These are phyloP conservation scores for Podospora appendiculata DNA, from an alignment of 495 filamentous ascomycete species.

Conservation along the genomic window DNA sequence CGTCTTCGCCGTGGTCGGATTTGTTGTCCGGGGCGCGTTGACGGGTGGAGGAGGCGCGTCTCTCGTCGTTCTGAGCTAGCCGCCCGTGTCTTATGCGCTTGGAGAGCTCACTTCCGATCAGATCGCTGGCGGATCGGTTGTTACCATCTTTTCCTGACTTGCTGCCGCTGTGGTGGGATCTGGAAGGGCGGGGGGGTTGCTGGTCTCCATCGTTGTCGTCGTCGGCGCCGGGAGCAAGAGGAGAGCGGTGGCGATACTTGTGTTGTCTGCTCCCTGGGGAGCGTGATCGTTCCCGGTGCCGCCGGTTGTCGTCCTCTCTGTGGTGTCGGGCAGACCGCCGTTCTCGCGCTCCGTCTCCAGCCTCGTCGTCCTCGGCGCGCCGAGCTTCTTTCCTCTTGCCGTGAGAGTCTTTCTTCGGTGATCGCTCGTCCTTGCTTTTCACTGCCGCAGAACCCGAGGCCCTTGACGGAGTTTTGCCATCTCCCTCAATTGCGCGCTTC, in stretches of 20 bases:
- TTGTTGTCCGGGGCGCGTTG: neutral
- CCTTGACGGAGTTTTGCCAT: neutral
- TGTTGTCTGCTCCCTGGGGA: constrained; percentile 10
- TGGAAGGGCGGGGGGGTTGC: neutral
- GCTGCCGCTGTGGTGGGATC: neutral
- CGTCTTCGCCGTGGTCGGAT: constrained; percentile 5
- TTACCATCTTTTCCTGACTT: constrained; percentile 9
- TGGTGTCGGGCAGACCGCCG: constrained; percentile 2
- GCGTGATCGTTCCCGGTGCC: constrained; percentile 11
- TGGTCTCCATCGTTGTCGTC: constrained; percentile 6
- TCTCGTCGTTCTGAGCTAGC: constrained; percentile 9
- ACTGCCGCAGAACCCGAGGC: neutral
- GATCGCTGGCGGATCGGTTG: neutral
- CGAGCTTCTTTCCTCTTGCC: neutral
- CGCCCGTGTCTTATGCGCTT: constrained; percentile 12
- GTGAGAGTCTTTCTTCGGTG: neutral
- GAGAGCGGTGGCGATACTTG: neutral
- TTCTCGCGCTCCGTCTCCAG: neutral
- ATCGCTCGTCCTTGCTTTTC: neutral
- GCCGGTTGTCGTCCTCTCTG: constrained; percentile 5
- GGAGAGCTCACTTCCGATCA: constrained; percentile 3
- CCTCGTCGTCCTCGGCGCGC: neutral
- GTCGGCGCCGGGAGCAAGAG: constrained; percentile 9
- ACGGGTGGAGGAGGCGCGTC: neutral
- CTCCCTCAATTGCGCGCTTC: constrained; percentile 18